phyloP scores from a whole-genome alignment of 805 yeast species.

The Metschnikowia gelsemii region DNA sequence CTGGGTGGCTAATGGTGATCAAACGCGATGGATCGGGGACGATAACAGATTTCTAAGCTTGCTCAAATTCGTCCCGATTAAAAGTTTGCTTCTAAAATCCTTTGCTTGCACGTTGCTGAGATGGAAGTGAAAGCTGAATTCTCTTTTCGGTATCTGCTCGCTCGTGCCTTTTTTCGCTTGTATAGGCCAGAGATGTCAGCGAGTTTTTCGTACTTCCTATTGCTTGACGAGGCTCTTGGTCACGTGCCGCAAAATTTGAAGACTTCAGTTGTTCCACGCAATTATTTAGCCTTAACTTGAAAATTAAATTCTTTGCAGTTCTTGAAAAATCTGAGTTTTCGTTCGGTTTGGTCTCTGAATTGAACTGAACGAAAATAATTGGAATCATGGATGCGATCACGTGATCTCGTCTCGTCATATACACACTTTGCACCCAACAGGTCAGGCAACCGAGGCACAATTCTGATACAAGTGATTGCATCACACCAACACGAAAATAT shows the following conservation, averaged over 20 bases:
- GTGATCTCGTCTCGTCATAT: neutral
- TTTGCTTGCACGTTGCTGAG: no score
- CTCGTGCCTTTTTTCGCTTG: constrained; percentile 2
- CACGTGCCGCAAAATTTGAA: no score
- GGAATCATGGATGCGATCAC: neutral
- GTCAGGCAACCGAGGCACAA: neutral
- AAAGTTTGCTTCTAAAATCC: neutral
- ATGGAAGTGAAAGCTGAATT: neutral
- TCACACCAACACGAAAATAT: constrained; percentile 49
- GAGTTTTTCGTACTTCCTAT: constrained; percentile 6
- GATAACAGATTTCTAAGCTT: no score
- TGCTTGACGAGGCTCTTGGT: constrained; percentile 1
- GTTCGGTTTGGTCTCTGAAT: neutral
- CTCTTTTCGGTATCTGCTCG: neutral
- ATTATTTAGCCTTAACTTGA: neutral
- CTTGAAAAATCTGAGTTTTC: neutral
- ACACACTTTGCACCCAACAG: constrained; percentile 1
- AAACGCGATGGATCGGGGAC: no score
- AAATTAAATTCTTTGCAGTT: neutral
- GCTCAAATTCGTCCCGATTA: no score
- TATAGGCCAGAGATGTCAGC: constrained; percentile 1
- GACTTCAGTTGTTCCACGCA: neutral
- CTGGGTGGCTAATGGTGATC: no score
- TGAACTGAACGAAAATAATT: no score
- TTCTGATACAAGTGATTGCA: no score